Conservation (phyloP, 805 yeast genomes). For the Wickerhamiella qilinensis region DNA sequence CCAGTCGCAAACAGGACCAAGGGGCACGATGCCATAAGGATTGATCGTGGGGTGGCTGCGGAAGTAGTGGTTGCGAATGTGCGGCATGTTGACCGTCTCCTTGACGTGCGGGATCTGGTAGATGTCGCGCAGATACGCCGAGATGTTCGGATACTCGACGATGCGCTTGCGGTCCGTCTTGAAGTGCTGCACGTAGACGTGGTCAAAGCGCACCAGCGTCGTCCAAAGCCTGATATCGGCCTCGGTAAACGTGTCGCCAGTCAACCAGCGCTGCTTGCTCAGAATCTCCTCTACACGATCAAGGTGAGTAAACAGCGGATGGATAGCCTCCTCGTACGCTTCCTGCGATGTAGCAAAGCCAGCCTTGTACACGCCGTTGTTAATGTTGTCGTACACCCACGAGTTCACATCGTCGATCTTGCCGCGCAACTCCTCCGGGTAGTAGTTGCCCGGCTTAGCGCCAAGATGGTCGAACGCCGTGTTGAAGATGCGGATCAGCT, state of each 20-base stretch:
- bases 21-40: constrained; percentile 69
- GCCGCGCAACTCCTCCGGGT: constrained; percentile 37
- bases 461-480: constrained; percentile 43
- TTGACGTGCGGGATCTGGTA: constrained; percentile 56
- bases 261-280: constrained; percentile 29
- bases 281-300: constrained; percentile 28
- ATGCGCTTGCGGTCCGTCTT: constrained; percentile 78
- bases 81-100: constrained; percentile 72
- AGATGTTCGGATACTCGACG: constrained; percentile 56
- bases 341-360: constrained; percentile 82
- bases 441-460: constrained; percentile 38
- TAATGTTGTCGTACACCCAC: constrained; percentile 73
- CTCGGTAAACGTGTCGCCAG: constrained; percentile 62
- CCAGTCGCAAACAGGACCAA: constrained; percentile 48
- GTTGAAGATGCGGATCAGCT: constrained; percentile 72
- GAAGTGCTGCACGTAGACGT: constrained; percentile 89
- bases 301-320: constrained; percentile 43
- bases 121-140: constrained; percentile 65
- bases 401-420: constrained; percentile 63
- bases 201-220: constrained; percentile 80
- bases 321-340: constrained; percentile 57
- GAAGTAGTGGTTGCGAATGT: constrained; percentile 83
- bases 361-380: constrained; percentile 84
- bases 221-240: constrained; percentile 80
- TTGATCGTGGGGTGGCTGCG: constrained; percentile 69